A percentile compares a stretch with the other conserved stretches of the same genome.
phyloP scores from a whole-genome alignment of 1,284 basidiomycete species.

The Exsudoporus floridanus region DNA sequence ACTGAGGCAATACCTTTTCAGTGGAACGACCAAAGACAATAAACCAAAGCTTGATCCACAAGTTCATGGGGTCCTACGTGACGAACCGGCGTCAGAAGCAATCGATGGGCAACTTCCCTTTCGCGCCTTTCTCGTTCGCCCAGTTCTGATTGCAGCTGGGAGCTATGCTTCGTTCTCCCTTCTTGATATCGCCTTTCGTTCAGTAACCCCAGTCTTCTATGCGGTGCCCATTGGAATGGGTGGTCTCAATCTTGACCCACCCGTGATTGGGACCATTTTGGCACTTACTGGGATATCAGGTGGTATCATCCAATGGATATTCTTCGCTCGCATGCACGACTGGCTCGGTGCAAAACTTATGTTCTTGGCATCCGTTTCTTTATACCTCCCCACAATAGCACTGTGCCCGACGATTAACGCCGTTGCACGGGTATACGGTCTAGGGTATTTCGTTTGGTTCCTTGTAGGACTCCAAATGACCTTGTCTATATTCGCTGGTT shows the following conservation, averaged over 20 bases:
- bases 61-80: background rate
- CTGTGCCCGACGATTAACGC: slow-evolving; percentile 43
- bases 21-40: slow-evolving; percentile 4
- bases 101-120: slow-evolving; percentile 35
- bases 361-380: slow-evolving; percentile 34
- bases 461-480: slow-evolving; percentile 35
- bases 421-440: slow-evolving; percentile 29
- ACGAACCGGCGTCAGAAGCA: background rate
- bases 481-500: slow-evolving; percentile 17
- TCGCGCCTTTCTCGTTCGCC: slow-evolving; percentile 36
- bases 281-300: slow-evolving; percentile 40
- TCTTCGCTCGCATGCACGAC: slow-evolving; percentile 42
- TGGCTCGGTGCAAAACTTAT: slow-evolving; percentile 40
- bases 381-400: slow-evolving; percentile 36
- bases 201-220: slow-evolving; percentile 46
- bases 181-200: slow-evolving; percentile 40
- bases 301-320: slow-evolving; percentile 40
- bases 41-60: background rate
- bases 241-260: slow-evolving; percentile 42
- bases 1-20: slow-evolving; percentile 22
- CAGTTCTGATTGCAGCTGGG: slow-evolving; percentile 40
- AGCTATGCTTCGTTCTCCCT: slow-evolving; percentile 44
- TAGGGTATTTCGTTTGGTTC: slow-evolving; percentile 30
- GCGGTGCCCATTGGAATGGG: slow-evolving; percentile 44
- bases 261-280: slow-evolving; percentile 43